Evolutionary conservation across 2,329 filamentous ascomycete species (phyloP).

Genomic region (Metarhizium guizhouense): DNA sequence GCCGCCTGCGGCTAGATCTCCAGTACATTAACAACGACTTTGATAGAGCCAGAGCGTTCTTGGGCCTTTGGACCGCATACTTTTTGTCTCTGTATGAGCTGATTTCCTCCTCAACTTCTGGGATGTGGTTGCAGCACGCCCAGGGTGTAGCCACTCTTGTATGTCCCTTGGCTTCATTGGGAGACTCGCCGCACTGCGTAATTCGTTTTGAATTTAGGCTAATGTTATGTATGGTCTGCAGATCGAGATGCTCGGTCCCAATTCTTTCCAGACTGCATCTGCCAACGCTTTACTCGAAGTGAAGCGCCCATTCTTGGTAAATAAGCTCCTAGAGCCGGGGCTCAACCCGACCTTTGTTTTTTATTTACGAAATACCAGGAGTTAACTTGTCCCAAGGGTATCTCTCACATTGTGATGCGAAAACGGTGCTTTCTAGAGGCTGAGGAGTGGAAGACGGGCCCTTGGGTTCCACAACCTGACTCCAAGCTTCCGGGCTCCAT

Average conservation of each 20-base stretch:
- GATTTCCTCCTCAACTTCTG: constrained; percentile 4
- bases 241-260: constrained; percentile 5
- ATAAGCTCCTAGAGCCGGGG: neutral
- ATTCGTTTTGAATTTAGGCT: neutral
- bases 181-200: neutral
- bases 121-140: constrained; percentile 4
- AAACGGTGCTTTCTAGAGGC: constrained; percentile 5
- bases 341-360: neutral
- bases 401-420: constrained; percentile 6
- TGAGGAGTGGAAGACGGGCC: constrained; percentile 4
- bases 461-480: constrained; percentile 1
- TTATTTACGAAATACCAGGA: neutral
- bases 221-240: neutral
- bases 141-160: constrained; percentile 3
- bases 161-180: neutral
- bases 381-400: neutral
- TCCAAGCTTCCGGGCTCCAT: constrained; percentile 4
- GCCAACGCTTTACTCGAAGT: constrained; percentile 7
- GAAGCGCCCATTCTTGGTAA: constrained; percentile 5
- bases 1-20: constrained; percentile 3
- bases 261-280: constrained; percentile 4
- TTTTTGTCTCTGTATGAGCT: constrained; percentile 9
- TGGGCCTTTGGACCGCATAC: constrained; percentile 7
- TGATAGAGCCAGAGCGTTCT: constrained; percentile 2
- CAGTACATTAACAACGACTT: constrained; percentile 2